phyloP scores from a whole-genome alignment of 2,329 filamentous ascomycete genomes.

The Cercospora sp. region DNA sequence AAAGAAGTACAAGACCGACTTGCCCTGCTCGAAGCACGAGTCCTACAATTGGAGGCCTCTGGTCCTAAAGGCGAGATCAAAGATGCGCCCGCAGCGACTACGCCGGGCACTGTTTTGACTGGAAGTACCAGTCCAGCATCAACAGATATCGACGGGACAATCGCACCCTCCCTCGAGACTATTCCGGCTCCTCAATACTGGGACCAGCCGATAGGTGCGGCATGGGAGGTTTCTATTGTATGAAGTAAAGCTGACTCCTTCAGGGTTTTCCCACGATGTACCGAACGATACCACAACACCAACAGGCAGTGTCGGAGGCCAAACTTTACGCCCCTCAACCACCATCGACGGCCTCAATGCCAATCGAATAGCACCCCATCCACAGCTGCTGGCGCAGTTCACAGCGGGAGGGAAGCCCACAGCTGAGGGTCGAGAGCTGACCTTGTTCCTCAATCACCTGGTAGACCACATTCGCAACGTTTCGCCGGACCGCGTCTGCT shows the following conservation, averaged over 20 bases:
- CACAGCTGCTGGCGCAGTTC: slow-evolving; percentile 21
- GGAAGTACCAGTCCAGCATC: slow-evolving; percentile 10
- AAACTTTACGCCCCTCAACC: not conserved
- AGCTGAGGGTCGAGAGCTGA: slow-evolving; percentile 24
- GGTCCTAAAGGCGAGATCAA: not conserved
- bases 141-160: slow-evolving; percentile 8
- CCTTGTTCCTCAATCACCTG: slow-evolving; percentile 27
- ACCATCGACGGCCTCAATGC: not conserved
- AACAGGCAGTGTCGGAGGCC: not conserved
- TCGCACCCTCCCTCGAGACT: not conserved
- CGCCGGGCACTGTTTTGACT: not conserved
- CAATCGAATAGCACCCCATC: slow-evolving; percentile 6
- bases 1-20: slow-evolving; percentile 30
- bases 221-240: not conserved
- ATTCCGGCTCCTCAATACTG: slow-evolving; percentile 3
- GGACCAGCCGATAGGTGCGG: slow-evolving; percentile 9
- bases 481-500: slow-evolving; percentile 23
- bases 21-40: slow-evolving; percentile 25
- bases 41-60: slow-evolving; percentile 22
- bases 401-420: slow-evolving; percentile 18
- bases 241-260: not conserved
- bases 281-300: not conserved
- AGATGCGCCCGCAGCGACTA: not conserved
- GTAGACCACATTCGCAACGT: slow-evolving; percentile 28
- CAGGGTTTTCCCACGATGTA: not conserved